Conservation (phyloP, 805 yeast genomes). For the Saccharomycopsis babjevae region DNA sequence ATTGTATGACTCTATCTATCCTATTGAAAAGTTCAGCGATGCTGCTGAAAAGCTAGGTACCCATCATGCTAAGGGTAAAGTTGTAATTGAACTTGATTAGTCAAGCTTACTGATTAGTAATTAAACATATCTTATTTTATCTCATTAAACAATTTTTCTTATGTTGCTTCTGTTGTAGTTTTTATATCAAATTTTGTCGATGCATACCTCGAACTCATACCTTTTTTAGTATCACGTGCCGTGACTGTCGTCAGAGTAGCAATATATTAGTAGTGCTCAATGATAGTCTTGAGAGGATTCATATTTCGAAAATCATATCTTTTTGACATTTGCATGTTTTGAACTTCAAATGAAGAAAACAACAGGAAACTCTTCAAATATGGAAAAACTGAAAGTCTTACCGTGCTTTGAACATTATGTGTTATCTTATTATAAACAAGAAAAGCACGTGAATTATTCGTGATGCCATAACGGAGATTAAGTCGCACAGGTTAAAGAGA, state of each 20-base stretch:
- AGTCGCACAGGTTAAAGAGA: neutral
- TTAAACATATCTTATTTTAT: neutral
- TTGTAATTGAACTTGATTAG: constrained; percentile 28
- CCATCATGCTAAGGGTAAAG: constrained; percentile 57
- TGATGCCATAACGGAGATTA: neutral
- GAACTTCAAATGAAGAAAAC: no score
- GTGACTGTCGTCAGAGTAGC: no score
- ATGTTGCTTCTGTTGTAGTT: neutral
- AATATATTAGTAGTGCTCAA: no score
- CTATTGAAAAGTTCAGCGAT: constrained; percentile 40
- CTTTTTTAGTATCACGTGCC: no score
- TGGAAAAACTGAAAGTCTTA: no score
- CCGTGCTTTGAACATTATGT: no score
- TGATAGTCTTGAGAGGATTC: no score
- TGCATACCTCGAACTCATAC: neutral
- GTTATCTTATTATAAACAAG: no score
- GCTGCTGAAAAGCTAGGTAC: constrained; percentile 44
- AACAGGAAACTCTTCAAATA: no score
- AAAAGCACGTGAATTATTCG: no score
- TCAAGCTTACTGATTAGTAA: neutral
- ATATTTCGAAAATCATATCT: no score
- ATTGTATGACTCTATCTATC: constrained; percentile 46
- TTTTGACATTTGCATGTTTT: no score
- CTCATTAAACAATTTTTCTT: neutral
- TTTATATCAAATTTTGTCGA: neutral